These are phyloP conservation scores for Coemansia sp. DNA, from an alignment of 192 early-diverging fungal species.

Conservation along the genomic window DNA sequence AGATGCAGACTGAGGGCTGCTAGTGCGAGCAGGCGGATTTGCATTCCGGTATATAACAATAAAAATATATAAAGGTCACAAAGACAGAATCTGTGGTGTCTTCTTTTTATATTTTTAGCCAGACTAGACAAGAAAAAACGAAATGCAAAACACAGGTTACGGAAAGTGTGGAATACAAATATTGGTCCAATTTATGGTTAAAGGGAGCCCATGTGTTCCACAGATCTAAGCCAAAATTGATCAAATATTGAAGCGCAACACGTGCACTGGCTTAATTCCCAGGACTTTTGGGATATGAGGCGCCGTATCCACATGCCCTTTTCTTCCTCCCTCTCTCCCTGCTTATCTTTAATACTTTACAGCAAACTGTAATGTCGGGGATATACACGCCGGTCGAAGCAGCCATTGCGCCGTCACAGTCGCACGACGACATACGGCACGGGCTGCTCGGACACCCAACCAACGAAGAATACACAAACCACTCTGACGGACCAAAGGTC, in stretches of 20 bases:
- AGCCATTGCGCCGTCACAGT: conserved; percentile 1
- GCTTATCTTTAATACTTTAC: too few species aligned
- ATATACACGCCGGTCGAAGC: conserved; percentile 37
- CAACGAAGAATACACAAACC: neutral
- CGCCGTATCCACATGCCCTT: neutral
- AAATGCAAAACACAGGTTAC: neutral
- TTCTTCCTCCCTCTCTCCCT: neutral
- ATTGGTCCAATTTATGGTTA: too few species aligned
- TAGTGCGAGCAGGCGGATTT: conserved; percentile 8
- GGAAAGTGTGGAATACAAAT: too few species aligned
- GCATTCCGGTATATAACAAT: neutral
- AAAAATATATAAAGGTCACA: neutral
- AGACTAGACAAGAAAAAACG: neutral
- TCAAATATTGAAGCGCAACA: too few species aligned
- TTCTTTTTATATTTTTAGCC: neutral
- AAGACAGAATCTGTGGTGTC: neutral
- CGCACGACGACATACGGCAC: conserved; percentile 5
- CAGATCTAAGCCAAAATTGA: too few species aligned
- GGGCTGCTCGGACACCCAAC: neutral
- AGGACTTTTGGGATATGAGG: too few species aligned
- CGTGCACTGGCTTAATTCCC: too few species aligned
- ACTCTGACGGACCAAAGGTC: conserved; percentile 1
- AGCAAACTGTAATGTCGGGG: conserved; percentile 13
- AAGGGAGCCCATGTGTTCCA: too few species aligned
- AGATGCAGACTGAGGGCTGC: conserved; percentile 11